phyloP scores from a whole-genome alignment of 2,329 filamentous ascomycete genomes.

The Beauveria rudraprayagi region DNA sequence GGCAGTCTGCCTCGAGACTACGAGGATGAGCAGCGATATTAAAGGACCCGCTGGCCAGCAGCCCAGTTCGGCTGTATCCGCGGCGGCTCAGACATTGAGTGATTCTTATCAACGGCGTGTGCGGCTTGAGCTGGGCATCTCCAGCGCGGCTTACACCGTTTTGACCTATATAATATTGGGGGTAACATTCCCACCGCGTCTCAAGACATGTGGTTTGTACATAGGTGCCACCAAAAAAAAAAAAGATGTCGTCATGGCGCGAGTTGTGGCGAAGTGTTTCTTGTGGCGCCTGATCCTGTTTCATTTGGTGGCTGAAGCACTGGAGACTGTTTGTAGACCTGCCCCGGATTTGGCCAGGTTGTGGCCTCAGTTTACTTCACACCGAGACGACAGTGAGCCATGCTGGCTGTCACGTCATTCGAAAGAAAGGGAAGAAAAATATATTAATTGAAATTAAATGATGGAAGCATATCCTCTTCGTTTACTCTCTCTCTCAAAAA shows the following conservation, averaged over 20 bases:
- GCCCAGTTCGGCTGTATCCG: neutral
- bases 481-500: too few relatives aligned
- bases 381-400: neutral
- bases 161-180: neutral
- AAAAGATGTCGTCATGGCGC: neutral
- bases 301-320: constrained; percentile 1
- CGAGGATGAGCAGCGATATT: neutral
- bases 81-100: neutral
- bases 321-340: neutral
- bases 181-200: too few relatives aligned
- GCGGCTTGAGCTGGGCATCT: too few relatives aligned
- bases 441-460: too few relatives aligned
- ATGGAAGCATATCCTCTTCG: too few relatives aligned
- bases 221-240: too few relatives aligned
- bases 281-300: neutral
- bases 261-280: neutral
- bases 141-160: too few relatives aligned
- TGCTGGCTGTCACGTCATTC: neutral
- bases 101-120: neutral
- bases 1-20: neutral
- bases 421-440: too few relatives aligned
- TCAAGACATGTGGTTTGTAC: too few relatives aligned
- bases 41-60: neutral
- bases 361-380: too few relatives aligned
- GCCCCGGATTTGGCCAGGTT: neutral